These are phyloP conservation scores for Aspergillus terreus DNA, from an alignment of 2,329 filamentous ascomycete species.

Conservation along the genomic window DNA sequence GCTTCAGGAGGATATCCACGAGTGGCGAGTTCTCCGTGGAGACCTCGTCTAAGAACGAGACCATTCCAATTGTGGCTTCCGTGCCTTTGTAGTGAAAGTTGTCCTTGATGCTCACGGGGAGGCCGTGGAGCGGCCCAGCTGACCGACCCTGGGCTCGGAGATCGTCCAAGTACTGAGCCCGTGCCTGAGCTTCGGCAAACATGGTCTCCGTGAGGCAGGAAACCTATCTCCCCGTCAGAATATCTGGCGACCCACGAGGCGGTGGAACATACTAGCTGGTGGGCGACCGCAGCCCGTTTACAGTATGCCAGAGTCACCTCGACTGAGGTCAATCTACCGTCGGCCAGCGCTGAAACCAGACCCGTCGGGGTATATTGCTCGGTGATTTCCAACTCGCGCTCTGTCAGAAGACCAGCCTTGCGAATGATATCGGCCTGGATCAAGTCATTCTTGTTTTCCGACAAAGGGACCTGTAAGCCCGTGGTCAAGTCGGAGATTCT, in stretches of 20 bases:
- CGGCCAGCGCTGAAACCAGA: slow-evolving; percentile 24
- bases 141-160: slow-evolving; percentile 20
- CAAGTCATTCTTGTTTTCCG: slow-evolving; percentile 14
- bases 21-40: slow-evolving; percentile 15
- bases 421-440: slow-evolving; percentile 12
- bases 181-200: slow-evolving; percentile 21
- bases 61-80: slow-evolving; percentile 16
- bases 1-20: slow-evolving; percentile 16
- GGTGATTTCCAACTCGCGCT: slow-evolving; percentile 50
- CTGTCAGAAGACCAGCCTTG: slow-evolving; percentile 41
- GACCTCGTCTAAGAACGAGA: slow-evolving; percentile 12
- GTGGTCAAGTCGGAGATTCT: slow-evolving; percentile 10
- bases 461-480: slow-evolving; percentile 5
- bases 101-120: slow-evolving; percentile 31
- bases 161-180: slow-evolving; percentile 24
- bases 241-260: no score
- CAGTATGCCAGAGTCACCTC: slow-evolving; percentile 49
- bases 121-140: slow-evolving; percentile 28
- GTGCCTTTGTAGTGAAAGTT: slow-evolving; percentile 29
- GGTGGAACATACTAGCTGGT: slow-evolving; percentile 26
- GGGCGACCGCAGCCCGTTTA: slow-evolving; percentile 31
- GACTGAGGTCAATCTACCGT: slow-evolving; percentile 25
- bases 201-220: slow-evolving; percentile 29
- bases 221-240: slow-evolving; percentile 6
- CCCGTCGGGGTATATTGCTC: slow-evolving; percentile 34